Evolutionary conservation across 352 stramenopile genomes (phyloP).

Genomic region (Phytophthora pinifolia): DNA sequence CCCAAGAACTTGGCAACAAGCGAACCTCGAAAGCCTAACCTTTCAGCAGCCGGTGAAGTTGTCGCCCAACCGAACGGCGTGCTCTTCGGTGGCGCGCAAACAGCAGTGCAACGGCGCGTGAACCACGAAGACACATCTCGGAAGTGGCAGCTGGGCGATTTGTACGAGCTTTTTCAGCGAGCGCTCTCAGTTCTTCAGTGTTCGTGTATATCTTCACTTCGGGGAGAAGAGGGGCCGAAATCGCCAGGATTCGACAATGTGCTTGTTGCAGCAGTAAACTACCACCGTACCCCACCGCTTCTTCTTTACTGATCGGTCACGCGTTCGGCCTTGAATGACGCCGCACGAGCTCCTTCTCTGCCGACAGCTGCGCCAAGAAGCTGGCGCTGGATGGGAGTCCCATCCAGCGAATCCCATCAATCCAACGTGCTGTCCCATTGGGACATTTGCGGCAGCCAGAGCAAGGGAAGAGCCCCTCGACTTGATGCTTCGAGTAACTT

Average conservation of each 20-base stretch:
- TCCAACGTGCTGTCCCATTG: neutral
- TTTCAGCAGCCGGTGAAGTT: constrained; percentile 5
- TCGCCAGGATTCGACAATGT: neutral
- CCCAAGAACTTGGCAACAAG: neutral
- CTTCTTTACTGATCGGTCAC: constrained; percentile 18
- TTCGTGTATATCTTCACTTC: constrained; percentile 2
- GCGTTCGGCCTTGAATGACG: constrained; percentile 1
- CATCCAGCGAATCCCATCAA: too few species aligned
- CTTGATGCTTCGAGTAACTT: constrained; percentile 1
- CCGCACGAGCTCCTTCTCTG: constrained; percentile 14
- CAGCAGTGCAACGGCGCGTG: constrained; percentile 12
- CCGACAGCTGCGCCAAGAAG: constrained; percentile 15
- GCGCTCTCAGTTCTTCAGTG: constrained; percentile 1
- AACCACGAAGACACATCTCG: constrained; percentile 10
- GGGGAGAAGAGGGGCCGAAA: constrained; percentile 5
- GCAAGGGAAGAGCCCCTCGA: neutral
- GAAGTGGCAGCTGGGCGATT: neutral
- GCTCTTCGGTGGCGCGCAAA: constrained; percentile 15
- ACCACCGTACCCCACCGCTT: constrained; percentile 9
- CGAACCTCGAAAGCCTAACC: neutral
- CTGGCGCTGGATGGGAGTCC: constrained; percentile 17
- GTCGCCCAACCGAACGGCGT: constrained; percentile 9
- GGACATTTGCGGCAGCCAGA: constrained; percentile 20
- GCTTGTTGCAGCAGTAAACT: constrained; percentile 1
- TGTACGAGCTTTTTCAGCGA: constrained; percentile 1